These are phyloP conservation scores for Brettanomyces naardenensis DNA, from an alignment of 805 yeast genomes.

Conservation along the genomic window DNA sequence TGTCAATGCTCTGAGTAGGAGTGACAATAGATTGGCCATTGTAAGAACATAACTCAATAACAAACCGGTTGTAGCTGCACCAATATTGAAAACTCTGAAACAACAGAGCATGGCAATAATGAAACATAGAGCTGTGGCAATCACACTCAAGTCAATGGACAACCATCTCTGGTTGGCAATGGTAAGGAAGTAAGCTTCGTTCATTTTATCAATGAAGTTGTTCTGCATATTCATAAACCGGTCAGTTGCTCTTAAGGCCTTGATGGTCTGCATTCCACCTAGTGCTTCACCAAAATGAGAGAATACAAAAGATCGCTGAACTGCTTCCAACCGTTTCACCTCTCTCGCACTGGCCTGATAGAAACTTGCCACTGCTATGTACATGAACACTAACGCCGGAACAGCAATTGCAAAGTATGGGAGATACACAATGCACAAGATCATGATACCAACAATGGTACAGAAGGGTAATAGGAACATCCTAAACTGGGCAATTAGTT, in stretches of 20 bases:
- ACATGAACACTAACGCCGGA: constrained; percentile 41
- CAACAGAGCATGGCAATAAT: constrained; percentile 51
- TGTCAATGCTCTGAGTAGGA: constrained; percentile 50
- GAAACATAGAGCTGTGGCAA: constrained; percentile 36
- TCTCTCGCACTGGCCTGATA: constrained; percentile 72
- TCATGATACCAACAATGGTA: constrained; percentile 52
- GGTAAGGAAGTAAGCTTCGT: constrained; percentile 54
- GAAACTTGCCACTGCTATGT: constrained; percentile 40
- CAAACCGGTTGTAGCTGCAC: constrained; percentile 57
- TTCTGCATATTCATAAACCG: constrained; percentile 43
- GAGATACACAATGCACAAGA: constrained; percentile 59
- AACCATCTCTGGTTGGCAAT: constrained; percentile 61
- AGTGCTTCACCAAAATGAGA: constrained; percentile 64
- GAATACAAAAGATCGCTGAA: constrained; percentile 63
- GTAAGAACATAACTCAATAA: constrained; percentile 51
- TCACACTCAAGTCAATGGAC: constrained; percentile 42
- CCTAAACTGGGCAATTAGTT: constrained; percentile 62
- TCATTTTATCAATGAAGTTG: constrained; percentile 47
- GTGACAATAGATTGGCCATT: constrained; percentile 46
- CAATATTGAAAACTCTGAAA: constrained; percentile 47
- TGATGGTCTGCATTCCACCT: constrained; percentile 59
- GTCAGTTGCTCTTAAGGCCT: constrained; percentile 38
- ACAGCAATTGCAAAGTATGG: constrained; percentile 72
- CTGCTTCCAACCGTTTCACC: constrained; percentile 65
- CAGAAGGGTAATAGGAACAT: constrained; percentile 46